Evolutionary conservation across 1,139 yeast genomes (phyloP).

Genomic region (Candida tetrigidarum): DNA sequence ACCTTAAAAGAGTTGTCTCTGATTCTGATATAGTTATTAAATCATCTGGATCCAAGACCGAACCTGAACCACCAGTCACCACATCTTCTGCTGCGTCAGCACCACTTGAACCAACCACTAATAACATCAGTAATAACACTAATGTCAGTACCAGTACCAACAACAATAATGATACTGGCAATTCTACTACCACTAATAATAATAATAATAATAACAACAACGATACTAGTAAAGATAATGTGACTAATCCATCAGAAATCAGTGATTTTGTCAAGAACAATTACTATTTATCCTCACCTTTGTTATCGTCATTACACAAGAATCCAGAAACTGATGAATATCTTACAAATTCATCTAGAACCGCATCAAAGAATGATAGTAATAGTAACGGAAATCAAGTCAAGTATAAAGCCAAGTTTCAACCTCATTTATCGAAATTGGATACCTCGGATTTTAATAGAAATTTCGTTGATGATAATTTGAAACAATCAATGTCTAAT

Average conservation of each 20-base stretch:
- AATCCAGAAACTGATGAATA: conserved; percentile 11
- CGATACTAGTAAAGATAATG: conserved; percentile 5
- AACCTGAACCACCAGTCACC: neutral
- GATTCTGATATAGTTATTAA: conserved; percentile 29
- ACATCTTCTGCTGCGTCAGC: too few species aligned
- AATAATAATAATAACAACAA: too few species aligned
- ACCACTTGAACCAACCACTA: too few species aligned
- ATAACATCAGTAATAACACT: neutral
- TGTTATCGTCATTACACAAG: conserved; percentile 29
- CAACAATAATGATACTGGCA: too few species aligned
- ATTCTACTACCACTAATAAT: too few species aligned
- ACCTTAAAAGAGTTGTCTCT: conserved; percentile 39
- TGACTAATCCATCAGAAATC: conserved; percentile 10
- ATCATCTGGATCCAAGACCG: neutral
- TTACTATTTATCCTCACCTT: conserved; percentile 44
- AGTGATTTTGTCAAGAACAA: conserved; percentile 40
- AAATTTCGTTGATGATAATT: conserved; percentile 9
- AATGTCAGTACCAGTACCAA: conserved; percentile 13
- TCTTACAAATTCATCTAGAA: conserved; percentile 2
- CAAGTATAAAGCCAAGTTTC: conserved; percentile 16
- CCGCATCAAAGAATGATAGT: conserved; percentile 1
- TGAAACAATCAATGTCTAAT: neutral
- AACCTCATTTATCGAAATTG: conserved; percentile 12
- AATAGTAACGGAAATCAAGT: neutral
- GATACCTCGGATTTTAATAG: conserved; percentile 13